A percentile compares a stretch with the other conserved stretches of the same genome.
Conservation (phyloP, 2,329 filamentous ascomycete species). For the Diaporthe sp. region DNA sequence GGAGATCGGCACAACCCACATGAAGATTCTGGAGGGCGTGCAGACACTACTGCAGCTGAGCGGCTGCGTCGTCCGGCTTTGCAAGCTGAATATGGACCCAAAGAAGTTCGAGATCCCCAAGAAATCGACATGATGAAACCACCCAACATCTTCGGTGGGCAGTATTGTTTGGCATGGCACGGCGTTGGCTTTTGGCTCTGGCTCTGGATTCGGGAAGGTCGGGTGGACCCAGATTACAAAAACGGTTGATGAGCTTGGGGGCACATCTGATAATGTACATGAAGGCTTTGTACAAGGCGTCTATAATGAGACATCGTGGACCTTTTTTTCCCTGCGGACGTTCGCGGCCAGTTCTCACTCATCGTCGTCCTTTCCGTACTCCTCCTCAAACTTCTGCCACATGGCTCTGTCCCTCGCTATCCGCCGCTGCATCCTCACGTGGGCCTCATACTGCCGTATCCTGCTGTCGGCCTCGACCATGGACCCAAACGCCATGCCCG, state of each 20-base stretch:
- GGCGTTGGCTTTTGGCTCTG: constrained; percentile 41
- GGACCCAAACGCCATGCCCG: constrained; percentile 84
- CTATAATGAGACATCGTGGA: constrained; percentile 30
- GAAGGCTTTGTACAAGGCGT: constrained; percentile 34
- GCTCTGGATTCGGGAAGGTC: constrained; percentile 38
- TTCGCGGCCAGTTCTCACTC: constrained; percentile 43
- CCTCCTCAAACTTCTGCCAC: constrained; percentile 77
- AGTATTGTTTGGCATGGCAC: constrained; percentile 39
- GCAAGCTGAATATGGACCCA: constrained; percentile 97
- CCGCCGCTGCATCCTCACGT: constrained; percentile 75
- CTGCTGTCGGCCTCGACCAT: constrained; percentile 82
- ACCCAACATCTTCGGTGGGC: not conserved
- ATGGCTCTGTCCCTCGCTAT: constrained; percentile 75
- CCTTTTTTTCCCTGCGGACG: constrained; percentile 1
- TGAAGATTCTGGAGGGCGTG: constrained; percentile 98
- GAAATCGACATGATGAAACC: constrained; percentile 49
- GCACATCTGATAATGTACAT: constrained; percentile 42
- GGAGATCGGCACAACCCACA: constrained; percentile 98
- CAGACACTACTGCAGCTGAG: constrained; percentile 95
- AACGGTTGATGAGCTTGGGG: constrained; percentile 32
- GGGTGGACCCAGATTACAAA: constrained; percentile 21
- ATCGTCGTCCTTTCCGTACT: constrained; percentile 64
- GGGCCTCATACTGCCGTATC: constrained; percentile 76
- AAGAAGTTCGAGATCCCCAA: constrained; percentile 74
- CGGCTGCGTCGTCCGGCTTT: constrained; percentile 90